Evolutionary conservation across 176 grass and related monocot species (phyloP).

Genomic region (Aegilops sharonensis): DNA sequence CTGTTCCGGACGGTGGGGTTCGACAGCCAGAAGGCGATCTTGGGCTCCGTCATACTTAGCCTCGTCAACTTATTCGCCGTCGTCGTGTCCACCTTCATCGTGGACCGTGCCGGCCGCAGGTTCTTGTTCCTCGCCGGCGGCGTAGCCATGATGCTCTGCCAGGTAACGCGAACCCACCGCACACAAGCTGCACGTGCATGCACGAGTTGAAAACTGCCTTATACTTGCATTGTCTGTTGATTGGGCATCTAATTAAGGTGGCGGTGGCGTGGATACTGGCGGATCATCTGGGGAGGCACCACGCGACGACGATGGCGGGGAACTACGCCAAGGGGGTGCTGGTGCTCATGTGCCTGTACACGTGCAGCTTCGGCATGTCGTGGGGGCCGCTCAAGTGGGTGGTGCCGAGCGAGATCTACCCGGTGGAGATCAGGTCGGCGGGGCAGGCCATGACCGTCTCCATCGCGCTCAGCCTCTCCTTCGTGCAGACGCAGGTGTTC

Average conservation of each 20-base stretch:
- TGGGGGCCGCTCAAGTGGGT: conserved; percentile 87
- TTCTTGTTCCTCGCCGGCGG: conserved; percentile 52
- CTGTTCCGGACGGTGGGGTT: conserved; percentile 68
- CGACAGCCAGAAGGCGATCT: conserved; percentile 42
- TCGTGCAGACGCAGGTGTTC: conserved; percentile 77
- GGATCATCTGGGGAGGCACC: conserved; percentile 27
- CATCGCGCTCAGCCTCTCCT: conserved; percentile 53
- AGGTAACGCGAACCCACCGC: conserved; percentile 15
- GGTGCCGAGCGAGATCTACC: conserved; percentile 82
- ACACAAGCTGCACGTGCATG: neutral
- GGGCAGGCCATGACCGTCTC: conserved; percentile 62
- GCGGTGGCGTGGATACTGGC: conserved; percentile 58
- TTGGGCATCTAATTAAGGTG: neutral
- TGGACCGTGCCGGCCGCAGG: conserved; percentile 48
- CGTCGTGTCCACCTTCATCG: conserved; percentile 19
- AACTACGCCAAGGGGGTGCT: conserved; percentile 54
- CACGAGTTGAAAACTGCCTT: no score
- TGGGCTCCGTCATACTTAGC: conserved; percentile 49
- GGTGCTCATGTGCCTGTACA: conserved; percentile 56
- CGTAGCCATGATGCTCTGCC: conserved; percentile 44
- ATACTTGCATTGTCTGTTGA: neutral
- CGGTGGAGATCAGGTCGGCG: conserved; percentile 70
- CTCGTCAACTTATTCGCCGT: conserved; percentile 23
- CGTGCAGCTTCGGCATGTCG: conserved; percentile 64
- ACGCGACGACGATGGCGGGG: conserved; percentile 33